phyloP scores from a whole-genome alignment of 2,329 filamentous ascomycete species.

The Paecilomyces sp. region DNA sequence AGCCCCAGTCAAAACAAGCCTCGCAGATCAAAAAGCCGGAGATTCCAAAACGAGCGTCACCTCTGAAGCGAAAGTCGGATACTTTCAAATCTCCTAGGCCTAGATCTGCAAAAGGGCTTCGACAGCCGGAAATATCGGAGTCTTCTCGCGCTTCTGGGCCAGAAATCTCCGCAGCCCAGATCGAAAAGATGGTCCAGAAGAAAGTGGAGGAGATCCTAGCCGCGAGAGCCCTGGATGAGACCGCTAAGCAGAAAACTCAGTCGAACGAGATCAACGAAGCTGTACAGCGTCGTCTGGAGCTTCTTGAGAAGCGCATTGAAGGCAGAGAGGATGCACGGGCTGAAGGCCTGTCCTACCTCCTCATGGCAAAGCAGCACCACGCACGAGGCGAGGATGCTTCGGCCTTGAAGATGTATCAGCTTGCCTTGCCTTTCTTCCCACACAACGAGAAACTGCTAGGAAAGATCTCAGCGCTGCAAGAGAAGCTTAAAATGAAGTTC shows the following conservation, averaged over 20 bases:
- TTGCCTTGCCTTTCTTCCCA: slow-evolving; percentile 78
- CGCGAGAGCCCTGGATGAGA: slow-evolving; percentile 58
- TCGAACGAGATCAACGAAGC: slow-evolving; percentile 61
- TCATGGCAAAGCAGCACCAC: slow-evolving; percentile 90
- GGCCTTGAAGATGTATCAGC: slow-evolving; percentile 78
- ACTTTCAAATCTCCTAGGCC: slow-evolving; percentile 14
- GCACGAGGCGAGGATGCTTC: slow-evolving; percentile 70
- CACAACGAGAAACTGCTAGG: slow-evolving; percentile 66
- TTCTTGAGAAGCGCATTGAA: slow-evolving; percentile 79
- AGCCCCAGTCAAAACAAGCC: slow-evolving; percentile 39
- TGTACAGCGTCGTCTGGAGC: slow-evolving; percentile 72
- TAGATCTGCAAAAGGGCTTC: slow-evolving; percentile 45
- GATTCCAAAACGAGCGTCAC: slow-evolving; percentile 37
- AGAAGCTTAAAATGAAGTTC: slow-evolving; percentile 35
- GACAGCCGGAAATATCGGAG: slow-evolving; percentile 22
- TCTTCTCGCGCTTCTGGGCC: slow-evolving; percentile 29
- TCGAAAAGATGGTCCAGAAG: slow-evolving; percentile 86
- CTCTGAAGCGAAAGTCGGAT: slow-evolving; percentile 31
- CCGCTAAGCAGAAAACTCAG: slow-evolving; percentile 31
- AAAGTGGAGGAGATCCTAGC: slow-evolving; percentile 87
- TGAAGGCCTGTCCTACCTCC: slow-evolving; percentile 74
- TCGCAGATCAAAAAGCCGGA: slow-evolving; percentile 33
- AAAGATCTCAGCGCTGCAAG: slow-evolving; percentile 50
- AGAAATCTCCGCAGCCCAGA: slow-evolving; percentile 62
- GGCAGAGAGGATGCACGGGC: slow-evolving; percentile 66